Evolutionary conservation across 768 basidiomycete species (phyloP).

Genomic region (Podaxis sp.): DNA sequence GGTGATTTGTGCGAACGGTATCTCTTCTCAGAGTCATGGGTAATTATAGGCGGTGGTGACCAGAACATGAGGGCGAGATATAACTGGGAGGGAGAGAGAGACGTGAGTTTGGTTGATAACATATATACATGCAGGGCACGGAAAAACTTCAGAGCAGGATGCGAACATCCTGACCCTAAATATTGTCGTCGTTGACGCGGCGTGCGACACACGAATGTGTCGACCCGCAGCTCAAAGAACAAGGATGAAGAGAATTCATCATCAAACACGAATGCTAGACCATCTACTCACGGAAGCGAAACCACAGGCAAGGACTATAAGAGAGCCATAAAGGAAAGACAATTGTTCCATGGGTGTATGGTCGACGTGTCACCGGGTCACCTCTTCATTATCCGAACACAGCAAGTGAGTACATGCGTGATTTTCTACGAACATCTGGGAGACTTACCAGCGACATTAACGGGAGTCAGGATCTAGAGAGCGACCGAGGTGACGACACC

Average conservation of each 20-base stretch:
- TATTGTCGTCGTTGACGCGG: conserved; percentile 63
- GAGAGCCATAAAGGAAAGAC: conserved; percentile 37
- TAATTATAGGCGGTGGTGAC: conserved; percentile 69
- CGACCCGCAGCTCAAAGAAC: conserved; percentile 83
- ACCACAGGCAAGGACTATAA: conserved; percentile 30
- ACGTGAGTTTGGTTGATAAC: background rate
- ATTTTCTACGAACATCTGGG: background rate
- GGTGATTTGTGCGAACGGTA: conserved; percentile 62
- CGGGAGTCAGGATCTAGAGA: background rate
- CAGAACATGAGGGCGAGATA: conserved; percentile 72
- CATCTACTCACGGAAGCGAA: conserved; percentile 37
- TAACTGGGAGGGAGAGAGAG: conserved; percentile 42
- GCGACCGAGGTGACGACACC: background rate
- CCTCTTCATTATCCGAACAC: background rate
- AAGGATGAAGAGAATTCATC: conserved; percentile 87
- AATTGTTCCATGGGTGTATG: conserved; percentile 7
- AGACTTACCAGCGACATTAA: conserved; percentile 6
- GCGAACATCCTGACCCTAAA: conserved; percentile 44
- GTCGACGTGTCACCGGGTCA: conserved; percentile 16
- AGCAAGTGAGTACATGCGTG: background rate
- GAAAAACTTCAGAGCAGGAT: conserved; percentile 39
- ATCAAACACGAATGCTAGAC: conserved; percentile 16
- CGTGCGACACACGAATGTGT: conserved; percentile 42
- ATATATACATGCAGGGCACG: conserved; percentile 10
- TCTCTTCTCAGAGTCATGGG: conserved; percentile 63